phyloP scores from a whole-genome alignment of 495 filamentous ascomycete species.

The Apodospora peruviana region DNA sequence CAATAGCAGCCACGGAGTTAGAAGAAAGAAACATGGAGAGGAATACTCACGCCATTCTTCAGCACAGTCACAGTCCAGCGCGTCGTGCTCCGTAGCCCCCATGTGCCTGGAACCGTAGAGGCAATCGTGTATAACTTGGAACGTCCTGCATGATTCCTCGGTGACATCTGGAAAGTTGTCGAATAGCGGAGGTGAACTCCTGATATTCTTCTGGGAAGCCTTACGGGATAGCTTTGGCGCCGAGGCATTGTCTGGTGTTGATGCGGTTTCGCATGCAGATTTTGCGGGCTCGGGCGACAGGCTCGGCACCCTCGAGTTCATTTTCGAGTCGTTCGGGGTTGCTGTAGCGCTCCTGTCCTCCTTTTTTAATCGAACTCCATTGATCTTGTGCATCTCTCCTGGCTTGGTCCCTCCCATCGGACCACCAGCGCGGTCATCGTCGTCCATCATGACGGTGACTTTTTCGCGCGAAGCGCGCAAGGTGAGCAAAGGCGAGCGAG shows the following conservation, averaged over 20 bases:
- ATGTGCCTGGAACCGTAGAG: slow-evolving; percentile 84
- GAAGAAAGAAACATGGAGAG: slow-evolving; percentile 6
- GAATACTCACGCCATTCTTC: slow-evolving; percentile 88
- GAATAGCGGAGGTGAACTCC: slow-evolving; percentile 59
- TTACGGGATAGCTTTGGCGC: slow-evolving; percentile 70
- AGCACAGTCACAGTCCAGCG: slow-evolving; percentile 89
- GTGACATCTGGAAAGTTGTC: slow-evolving; percentile 67
- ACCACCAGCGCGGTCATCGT: slow-evolving; percentile 29
- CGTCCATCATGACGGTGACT: slow-evolving; percentile 30
- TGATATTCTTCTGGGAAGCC: slow-evolving; percentile 61
- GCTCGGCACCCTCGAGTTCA: slow-evolving; percentile 29
- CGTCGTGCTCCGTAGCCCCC: slow-evolving; percentile 82
- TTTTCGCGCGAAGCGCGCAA: slow-evolving; percentile 6
- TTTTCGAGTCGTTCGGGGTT: slow-evolving; percentile 36
- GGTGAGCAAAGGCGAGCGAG: not conserved
- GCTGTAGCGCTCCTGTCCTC: slow-evolving; percentile 30
- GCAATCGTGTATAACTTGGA: slow-evolving; percentile 75
- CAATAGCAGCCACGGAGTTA: slow-evolving; percentile 3
- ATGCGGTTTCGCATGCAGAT: slow-evolving; percentile 33
- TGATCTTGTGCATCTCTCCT: slow-evolving; percentile 25
- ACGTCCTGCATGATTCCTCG: slow-evolving; percentile 65
- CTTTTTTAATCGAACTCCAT: slow-evolving; percentile 28
- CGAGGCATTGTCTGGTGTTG: slow-evolving; percentile 38
- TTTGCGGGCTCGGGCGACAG: slow-evolving; percentile 41
- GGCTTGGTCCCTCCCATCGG: slow-evolving; percentile 23